Evolutionary conservation across 2,329 filamentous ascomycete genomes (phyloP).

Genomic region (Arthroderma sp.): DNA sequence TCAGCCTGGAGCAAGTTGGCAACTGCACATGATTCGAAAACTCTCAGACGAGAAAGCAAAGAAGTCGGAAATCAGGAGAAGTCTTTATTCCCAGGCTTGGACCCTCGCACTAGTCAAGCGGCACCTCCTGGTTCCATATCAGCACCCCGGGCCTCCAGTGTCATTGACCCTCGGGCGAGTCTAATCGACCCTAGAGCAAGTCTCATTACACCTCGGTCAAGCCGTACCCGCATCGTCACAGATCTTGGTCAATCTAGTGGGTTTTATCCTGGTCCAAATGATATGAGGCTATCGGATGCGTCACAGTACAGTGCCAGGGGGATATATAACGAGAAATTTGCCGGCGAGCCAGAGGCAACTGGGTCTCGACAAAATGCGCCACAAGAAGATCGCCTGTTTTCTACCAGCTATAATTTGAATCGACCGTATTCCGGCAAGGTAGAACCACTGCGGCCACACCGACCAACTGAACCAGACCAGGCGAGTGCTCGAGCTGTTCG

Average conservation of each 20-base stretch:
- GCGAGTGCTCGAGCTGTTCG: constrained; percentile 6
- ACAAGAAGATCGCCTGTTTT: too few species aligned
- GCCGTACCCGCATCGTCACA: constrained; percentile 11
- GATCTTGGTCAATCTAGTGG: constrained; percentile 15
- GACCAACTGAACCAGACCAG: neutral
- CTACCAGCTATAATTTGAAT: too few species aligned
- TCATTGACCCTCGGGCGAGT: too few species aligned
- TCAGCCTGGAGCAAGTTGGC: constrained; percentile 80
- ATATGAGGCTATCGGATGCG: neutral
- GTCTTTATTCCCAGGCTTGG: too few species aligned
- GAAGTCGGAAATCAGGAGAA: neutral
- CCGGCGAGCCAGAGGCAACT: neutral
- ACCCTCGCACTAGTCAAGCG: too few species aligned
- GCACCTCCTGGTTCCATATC: too few species aligned
- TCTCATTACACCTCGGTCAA: neutral
- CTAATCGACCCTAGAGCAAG: too few species aligned
- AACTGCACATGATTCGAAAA: constrained; percentile 72
- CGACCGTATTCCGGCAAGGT: too few species aligned
- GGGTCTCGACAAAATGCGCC: too few species aligned
- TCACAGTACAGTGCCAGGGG: too few species aligned
- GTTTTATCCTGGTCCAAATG: neutral
- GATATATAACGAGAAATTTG: neutral
- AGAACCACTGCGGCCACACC: neutral
- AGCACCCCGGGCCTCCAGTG: too few species aligned
- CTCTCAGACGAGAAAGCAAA: constrained; percentile 32